Percentiles rank a stretch among this genome's conserved stretches.
Conservation (phyloP, 768 basidiomycete genomes). For the Tubosaeta brunneosetosa region DNA sequence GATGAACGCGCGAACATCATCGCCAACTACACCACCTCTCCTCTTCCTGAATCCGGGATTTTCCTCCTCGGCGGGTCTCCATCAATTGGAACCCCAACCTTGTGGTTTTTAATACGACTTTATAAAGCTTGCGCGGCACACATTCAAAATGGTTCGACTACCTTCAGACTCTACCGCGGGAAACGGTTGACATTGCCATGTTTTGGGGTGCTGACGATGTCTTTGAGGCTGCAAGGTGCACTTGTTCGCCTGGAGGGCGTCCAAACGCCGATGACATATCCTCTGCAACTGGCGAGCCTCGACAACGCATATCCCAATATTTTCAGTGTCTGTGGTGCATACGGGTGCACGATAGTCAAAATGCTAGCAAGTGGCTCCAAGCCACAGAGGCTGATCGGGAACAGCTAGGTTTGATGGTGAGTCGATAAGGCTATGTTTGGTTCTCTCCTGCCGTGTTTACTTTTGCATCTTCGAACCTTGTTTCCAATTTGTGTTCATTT, state of each 20-base stretch:
- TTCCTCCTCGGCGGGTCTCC: constrained; percentile 14
- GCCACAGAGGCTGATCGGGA: constrained; percentile 31
- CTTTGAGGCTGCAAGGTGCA: constrained; percentile 13
- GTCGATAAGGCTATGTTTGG: constrained; percentile 12
- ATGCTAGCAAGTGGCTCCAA: constrained; percentile 31
- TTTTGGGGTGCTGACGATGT: constrained; percentile 48
- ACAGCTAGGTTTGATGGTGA: constrained; percentile 23
- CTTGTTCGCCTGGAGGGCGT: constrained; percentile 14
- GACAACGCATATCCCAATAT: background rate
- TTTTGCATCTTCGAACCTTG: background rate
- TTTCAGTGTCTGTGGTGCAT: constrained; percentile 17
- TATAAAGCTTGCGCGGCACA: constrained; percentile 42
- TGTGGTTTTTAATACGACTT: constrained; percentile 7
- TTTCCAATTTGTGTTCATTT: constrained; percentile 10
- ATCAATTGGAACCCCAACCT: background rate
- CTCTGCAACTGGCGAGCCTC: background rate
- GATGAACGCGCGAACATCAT: constrained; percentile 22
- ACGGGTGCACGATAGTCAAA: constrained; percentile 23
- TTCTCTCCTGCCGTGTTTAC: background rate
- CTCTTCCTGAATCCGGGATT: constrained; percentile 23
- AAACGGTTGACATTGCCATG: constrained; percentile 51
- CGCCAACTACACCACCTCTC: constrained; percentile 12
- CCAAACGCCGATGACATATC: constrained; percentile 5
- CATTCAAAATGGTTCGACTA: constrained; percentile 62
- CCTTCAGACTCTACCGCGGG: constrained; percentile 56